A percentile compares a stretch with the other conserved stretches of the same genome.
Conservation (phyloP, 2,329 filamentous ascomycete genomes). For the Scedosporium boydii region DNA sequence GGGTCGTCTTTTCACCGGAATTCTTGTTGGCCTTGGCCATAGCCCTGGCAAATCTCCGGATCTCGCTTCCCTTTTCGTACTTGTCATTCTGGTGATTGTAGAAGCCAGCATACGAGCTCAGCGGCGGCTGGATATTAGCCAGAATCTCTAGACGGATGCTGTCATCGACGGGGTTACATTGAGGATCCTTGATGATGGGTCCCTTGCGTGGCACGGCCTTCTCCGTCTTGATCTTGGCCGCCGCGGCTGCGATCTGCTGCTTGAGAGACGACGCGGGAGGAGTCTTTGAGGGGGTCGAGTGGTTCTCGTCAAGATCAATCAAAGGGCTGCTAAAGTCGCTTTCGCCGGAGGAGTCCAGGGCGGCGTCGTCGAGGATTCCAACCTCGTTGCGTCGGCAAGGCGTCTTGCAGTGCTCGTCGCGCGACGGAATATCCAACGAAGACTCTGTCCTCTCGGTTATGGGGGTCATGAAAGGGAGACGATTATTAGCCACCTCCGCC, state of each 20-base stretch:
- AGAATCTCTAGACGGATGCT: slow-evolving; percentile 66
- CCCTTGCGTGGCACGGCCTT: slow-evolving; percentile 45
- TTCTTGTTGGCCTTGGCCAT: slow-evolving; percentile 46
- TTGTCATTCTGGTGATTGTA: slow-evolving; percentile 57
- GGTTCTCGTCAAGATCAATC: slow-evolving; percentile 49
- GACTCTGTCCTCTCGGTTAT: slow-evolving; percentile 94
- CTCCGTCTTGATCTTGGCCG: slow-evolving; percentile 19
- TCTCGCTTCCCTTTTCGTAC: slow-evolving; percentile 61
- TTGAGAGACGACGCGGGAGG: slow-evolving; percentile 19
- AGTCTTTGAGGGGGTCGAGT: slow-evolving; percentile 26
- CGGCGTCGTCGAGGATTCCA: not conserved
- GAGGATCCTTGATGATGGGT: slow-evolving; percentile 68
- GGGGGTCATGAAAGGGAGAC: slow-evolving; percentile 95
- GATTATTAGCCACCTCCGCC: slow-evolving; percentile 72
- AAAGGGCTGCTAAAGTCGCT: slow-evolving; percentile 62
- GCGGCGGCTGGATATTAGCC: slow-evolving; percentile 59
- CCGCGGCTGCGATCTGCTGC: not conserved
- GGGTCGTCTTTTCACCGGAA: slow-evolving; percentile 51
- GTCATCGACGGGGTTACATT: slow-evolving; percentile 87
- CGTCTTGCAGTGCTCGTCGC: slow-evolving; percentile 61
- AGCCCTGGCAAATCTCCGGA: slow-evolving; percentile 72
- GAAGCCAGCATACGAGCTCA: slow-evolving; percentile 70
- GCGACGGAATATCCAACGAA: slow-evolving; percentile 57
- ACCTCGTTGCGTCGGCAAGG: slow-evolving; percentile 48
- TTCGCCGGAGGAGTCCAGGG: not conserved